Conservation (phyloP, 2,329 filamentous ascomycete species). For the Bipolaris sorokiniana region DNA sequence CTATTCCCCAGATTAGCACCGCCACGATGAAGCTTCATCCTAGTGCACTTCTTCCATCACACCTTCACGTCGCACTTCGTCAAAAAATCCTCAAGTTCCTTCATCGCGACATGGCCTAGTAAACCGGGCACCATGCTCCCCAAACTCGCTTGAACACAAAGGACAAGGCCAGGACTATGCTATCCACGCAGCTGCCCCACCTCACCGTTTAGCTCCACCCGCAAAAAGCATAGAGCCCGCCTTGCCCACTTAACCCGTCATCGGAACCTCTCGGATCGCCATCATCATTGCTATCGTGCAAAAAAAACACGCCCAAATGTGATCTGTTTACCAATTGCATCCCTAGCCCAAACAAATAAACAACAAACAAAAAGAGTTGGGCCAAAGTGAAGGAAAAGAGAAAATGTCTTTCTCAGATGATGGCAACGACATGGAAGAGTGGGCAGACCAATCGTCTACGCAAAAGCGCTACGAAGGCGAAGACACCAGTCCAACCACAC, state of each 20-base stretch:
- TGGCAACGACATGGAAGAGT: slow-evolving; percentile 6
- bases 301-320: neutral
- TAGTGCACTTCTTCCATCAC: no score
- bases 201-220: neutral
- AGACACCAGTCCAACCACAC: slow-evolving; percentile 73
- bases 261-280: slow-evolving; percentile 9
- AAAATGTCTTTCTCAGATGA: slow-evolving; percentile 23
- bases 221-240: slow-evolving; percentile 1
- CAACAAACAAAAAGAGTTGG: neutral
- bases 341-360: neutral
- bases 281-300: neutral
- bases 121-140: neutral
- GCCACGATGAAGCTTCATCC: no score
- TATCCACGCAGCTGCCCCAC: neutral
- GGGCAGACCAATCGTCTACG: slow-evolving; percentile 1
- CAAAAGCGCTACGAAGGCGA: slow-evolving; percentile 34
- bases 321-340: neutral
- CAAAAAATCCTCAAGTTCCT: neutral
- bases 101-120: neutral
- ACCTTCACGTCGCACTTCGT: neutral
- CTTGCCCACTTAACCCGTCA: neutral
- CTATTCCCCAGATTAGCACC: no score
- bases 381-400: neutral
- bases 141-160: neutral
- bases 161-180: neutral